A percentile compares a stretch with the other conserved stretches of the same genome.
Evolutionary conservation across 306 rosid species (phyloP).

Genomic region (Citrullus amarus): DNA sequence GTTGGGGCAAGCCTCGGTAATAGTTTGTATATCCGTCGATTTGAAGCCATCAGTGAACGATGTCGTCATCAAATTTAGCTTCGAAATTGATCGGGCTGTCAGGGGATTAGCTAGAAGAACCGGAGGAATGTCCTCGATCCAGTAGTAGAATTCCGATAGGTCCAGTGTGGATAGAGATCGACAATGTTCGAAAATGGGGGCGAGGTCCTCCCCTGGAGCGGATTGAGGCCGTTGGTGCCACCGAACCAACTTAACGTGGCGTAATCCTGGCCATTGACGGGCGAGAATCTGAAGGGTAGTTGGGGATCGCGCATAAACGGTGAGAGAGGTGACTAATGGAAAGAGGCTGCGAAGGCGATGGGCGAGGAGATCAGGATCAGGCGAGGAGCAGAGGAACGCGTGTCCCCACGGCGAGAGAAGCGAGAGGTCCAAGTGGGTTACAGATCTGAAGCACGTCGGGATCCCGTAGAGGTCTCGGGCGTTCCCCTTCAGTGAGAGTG

Average conservation of each 20-base stretch:
- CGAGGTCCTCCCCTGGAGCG: conserved; percentile 46
- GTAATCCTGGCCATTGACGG: conserved; percentile 58
- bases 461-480: conserved; percentile 60
- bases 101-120: conserved; percentile 32
- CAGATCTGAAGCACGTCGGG: conserved; percentile 52
- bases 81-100: conserved; percentile 45
- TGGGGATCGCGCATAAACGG: conserved; percentile 58
- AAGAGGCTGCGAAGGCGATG: conserved; percentile 50
- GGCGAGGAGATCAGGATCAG: conserved; percentile 47
- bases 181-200: conserved; percentile 43
- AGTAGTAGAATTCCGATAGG: conserved; percentile 75
- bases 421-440: conserved; percentile 61
- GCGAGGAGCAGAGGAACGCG: conserved; percentile 14
- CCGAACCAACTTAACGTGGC: conserved; percentile 58
- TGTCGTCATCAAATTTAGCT: conserved; percentile 47
- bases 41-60: conserved; percentile 63
- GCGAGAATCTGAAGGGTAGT: conserved; percentile 41
- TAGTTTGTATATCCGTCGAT: conserved; percentile 42
- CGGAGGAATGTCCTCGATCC: conserved; percentile 81
- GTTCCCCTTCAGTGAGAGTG: conserved; percentile 76
- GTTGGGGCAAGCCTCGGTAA: conserved; percentile 61
- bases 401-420: conserved; percentile 43
- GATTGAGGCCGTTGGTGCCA: conserved; percentile 76
- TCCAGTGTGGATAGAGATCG: conserved; percentile 45
- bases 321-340: conserved; percentile 56